Conservation (phyloP, 176 grass and related monocot genomes). For the Oryza longistaminata region DNA sequence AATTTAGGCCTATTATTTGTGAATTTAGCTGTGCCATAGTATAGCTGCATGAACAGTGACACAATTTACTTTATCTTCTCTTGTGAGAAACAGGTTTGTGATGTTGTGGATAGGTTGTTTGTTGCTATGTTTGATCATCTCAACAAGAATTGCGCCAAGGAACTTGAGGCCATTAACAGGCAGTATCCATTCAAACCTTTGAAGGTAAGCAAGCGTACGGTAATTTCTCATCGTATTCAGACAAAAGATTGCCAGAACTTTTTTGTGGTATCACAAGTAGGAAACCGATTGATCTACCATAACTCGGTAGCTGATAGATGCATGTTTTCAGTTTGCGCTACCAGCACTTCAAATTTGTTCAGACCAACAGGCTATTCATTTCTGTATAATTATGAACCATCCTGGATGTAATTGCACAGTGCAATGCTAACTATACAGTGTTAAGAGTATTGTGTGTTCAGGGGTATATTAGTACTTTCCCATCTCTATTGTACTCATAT, state of each 20-base stretch:
- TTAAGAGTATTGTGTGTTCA: too few relatives aligned
- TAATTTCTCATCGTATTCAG: too few relatives aligned
- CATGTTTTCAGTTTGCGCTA: too few relatives aligned
- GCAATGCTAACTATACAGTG: not conserved
- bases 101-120: constrained; percentile 64
- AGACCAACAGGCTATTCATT: too few relatives aligned
- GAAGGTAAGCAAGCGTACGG: constrained; percentile 33
- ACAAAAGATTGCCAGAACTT: too few relatives aligned
- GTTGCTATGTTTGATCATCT: constrained; percentile 64
- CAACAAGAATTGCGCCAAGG: constrained; percentile 46
- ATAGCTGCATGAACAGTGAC: not conserved
- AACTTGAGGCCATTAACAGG: constrained; percentile 54
- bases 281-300: too few relatives aligned
- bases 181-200: constrained; percentile 63
- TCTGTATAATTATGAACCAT: not conserved
- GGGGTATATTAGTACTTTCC: too few relatives aligned
- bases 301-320: too few relatives aligned
- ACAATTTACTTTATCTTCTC: not conserved
- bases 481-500: too few relatives aligned
- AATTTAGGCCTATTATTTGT: not conserved
- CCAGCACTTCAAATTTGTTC: too few relatives aligned
- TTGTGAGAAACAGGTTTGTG: constrained; percentile 47
- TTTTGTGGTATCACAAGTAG: too few relatives aligned
- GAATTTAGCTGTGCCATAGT: not conserved
- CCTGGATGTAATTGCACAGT: not conserved